phyloP scores from a whole-genome alignment of 768 basidiomycete genomes.

The Pleurotus citrinopileatus region DNA sequence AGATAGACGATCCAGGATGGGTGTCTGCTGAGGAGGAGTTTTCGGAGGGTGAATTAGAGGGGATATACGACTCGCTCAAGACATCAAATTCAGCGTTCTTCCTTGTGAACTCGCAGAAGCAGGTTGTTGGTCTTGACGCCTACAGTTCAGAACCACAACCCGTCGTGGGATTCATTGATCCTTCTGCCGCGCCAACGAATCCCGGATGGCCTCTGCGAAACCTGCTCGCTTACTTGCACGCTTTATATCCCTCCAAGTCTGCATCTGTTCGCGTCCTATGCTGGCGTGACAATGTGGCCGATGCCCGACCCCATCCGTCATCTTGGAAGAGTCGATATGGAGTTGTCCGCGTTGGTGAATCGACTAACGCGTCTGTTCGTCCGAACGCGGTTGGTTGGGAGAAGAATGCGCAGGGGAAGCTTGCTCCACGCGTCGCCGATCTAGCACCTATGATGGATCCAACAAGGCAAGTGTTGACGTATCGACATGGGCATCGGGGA shows the following conservation, averaged over 20 bases:
- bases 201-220: conserved; percentile 96
- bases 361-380: conserved; percentile 20
- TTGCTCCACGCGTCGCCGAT: conserved; percentile 86
- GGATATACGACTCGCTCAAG: conserved; percentile 50
- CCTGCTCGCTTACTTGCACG: conserved; percentile 77
- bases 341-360: conserved; percentile 33
- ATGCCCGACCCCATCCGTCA: conserved; percentile 26
- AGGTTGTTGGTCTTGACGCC: conserved; percentile 39
- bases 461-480: conserved; percentile 42
- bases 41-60: conserved; percentile 26
- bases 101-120: conserved; percentile 44
- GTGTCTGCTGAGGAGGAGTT: conserved; percentile 43
- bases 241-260: conserved; percentile 49
- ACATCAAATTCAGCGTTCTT: conserved; percentile 51
- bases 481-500: not conserved
- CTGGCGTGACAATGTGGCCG: conserved; percentile 67
- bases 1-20: conserved; percentile 67
- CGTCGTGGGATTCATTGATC: conserved; percentile 74
- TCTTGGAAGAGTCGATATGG: conserved; percentile 68
- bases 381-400: conserved; percentile 93
- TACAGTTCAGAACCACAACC: conserved; percentile 37
- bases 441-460: conserved; percentile 98
- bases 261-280: conserved; percentile 62
- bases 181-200: conserved; percentile 70
- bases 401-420: conserved; percentile 83